Evolutionary conservation across 2,329 filamentous ascomycete species (phyloP).

Genomic region (Penicillium expansum): DNA sequence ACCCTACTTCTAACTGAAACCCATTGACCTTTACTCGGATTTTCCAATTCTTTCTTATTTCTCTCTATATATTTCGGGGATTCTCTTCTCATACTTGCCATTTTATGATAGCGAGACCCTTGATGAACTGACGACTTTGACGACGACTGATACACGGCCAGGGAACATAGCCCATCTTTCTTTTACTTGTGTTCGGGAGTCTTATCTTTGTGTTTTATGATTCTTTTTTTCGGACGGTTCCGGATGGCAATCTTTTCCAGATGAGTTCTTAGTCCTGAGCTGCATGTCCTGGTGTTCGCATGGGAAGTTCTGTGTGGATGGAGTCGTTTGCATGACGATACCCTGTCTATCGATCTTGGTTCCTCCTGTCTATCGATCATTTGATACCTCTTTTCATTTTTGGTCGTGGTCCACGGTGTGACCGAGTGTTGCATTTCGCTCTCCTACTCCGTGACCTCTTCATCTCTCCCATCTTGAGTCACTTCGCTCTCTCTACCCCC

Average conservation of each 20-base stretch:
- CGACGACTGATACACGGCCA: conserved; percentile 37
- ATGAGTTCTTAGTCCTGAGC: conserved; percentile 13
- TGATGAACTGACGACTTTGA: conserved; percentile 38
- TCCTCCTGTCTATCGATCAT: conserved; percentile 24
- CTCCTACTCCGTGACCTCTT: neutral
- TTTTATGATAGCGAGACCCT: conserved; percentile 15
- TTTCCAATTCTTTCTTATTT: conserved; percentile 13
- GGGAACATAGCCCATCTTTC: conserved; percentile 13
- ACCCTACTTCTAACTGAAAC: neutral
- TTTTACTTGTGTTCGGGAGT: conserved; percentile 26
- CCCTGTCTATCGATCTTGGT: conserved; percentile 25
- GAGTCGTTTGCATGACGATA: conserved; percentile 36
- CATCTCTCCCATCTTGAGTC: neutral
- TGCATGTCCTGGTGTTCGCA: conserved; percentile 33
- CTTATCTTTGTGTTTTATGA: conserved; percentile 25
- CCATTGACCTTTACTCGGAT: neutral
- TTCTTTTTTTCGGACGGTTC: conserved; percentile 4
- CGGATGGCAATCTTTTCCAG: conserved; percentile 18
- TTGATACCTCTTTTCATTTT: conserved; percentile 14
- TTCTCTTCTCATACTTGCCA: conserved; percentile 14
- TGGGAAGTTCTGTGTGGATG: conserved; percentile 27
- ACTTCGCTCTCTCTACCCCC: neutral
- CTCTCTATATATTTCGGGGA: conserved; percentile 19
- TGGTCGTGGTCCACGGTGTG: conserved; percentile 23
- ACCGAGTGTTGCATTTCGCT: conserved; percentile 13